Evolutionary conservation across 257 asterid species (phyloP).

Genomic region (Solanum medicagineum): DNA sequence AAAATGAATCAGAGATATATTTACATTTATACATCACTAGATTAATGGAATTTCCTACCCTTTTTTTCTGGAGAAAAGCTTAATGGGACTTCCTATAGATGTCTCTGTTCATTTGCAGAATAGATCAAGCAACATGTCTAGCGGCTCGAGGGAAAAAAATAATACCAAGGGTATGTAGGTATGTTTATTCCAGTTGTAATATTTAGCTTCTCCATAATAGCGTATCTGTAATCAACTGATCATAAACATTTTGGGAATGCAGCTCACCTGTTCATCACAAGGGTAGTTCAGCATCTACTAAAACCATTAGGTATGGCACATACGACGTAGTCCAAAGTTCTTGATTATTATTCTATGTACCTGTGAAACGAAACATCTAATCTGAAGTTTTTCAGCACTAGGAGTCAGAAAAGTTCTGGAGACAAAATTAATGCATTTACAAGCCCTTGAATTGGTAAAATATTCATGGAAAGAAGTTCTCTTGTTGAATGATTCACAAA

Average conservation of each 20-base stretch:
- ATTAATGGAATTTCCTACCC: not conserved
- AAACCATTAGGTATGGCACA: not conserved
- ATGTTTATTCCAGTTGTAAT: not conserved
- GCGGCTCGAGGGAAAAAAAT: not conserved
- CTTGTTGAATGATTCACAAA: slow-evolving; percentile 9
- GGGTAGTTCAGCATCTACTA: not conserved
- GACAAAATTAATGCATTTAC: slow-evolving; percentile 12
- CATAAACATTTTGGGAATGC: not conserved
- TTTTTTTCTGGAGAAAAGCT: not conserved
- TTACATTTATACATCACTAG: not conserved
- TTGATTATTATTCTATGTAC: not conserved
- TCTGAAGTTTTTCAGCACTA: not conserved
- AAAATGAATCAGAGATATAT: not conserved
- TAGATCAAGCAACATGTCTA: not conserved
- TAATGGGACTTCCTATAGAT: slow-evolving; percentile 3
- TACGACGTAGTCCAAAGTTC: not conserved
- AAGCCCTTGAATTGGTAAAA: slow-evolving; percentile 10
- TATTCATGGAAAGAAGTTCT: slow-evolving; percentile 11
- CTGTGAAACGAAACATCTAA: not conserved
- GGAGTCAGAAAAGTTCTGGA: slow-evolving; percentile 5
- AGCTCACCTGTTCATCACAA: not conserved
- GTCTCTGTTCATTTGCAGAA: slow-evolving; percentile 1
- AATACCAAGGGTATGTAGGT: not conserved
- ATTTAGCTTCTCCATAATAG: not conserved
- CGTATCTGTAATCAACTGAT: not conserved